Conservation (phyloP, 768 basidiomycete species). For the Gloeostereum incarnatum region DNA sequence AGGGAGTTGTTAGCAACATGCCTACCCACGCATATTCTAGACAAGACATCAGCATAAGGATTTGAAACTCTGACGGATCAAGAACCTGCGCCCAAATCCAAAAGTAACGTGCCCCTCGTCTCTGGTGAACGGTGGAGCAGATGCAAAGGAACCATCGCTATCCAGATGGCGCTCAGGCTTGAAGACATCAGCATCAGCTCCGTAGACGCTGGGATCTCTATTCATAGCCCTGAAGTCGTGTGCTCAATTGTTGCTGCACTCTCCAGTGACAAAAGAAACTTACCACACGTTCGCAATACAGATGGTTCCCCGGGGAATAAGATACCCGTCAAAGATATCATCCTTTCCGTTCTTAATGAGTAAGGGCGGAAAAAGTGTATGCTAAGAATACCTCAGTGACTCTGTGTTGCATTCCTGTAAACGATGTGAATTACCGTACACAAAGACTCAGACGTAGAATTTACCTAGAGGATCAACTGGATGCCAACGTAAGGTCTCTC, state of each 20-base stretch:
- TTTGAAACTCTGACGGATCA: background rate
- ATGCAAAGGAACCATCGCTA: background rate
- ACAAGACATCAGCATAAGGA: background rate
- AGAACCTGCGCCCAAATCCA: conserved; percentile 13
- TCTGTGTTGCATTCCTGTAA: too few species aligned
- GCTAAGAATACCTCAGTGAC: too few species aligned
- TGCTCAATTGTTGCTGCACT: background rate
- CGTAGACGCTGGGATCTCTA: conserved; percentile 17
- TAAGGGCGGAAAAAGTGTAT: too few species aligned
- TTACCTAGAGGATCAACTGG: conserved; percentile 18
- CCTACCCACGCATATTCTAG: conserved; percentile 16
- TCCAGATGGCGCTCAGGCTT: conserved; percentile 12
- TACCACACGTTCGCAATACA: conserved; percentile 1
- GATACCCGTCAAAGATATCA: background rate
- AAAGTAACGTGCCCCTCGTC: conserved; percentile 14
- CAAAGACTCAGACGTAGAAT: too few species aligned
- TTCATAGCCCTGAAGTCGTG: conserved; percentile 8
- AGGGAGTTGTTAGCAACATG: conserved; percentile 18
- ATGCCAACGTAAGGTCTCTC: conserved; percentile 21
- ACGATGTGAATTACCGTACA: too few species aligned
- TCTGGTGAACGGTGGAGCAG: conserved; percentile 9
- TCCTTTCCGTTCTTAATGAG: background rate
- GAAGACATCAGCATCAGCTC: conserved; percentile 22
- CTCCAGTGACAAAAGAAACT: background rate
- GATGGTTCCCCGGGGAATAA: background rate